Evolutionary conservation across 2,329 filamentous ascomycete genomes (phyloP), one percentile per base, ranked within the genome.

Genomic region (Alternaria arborescens): DNA sequence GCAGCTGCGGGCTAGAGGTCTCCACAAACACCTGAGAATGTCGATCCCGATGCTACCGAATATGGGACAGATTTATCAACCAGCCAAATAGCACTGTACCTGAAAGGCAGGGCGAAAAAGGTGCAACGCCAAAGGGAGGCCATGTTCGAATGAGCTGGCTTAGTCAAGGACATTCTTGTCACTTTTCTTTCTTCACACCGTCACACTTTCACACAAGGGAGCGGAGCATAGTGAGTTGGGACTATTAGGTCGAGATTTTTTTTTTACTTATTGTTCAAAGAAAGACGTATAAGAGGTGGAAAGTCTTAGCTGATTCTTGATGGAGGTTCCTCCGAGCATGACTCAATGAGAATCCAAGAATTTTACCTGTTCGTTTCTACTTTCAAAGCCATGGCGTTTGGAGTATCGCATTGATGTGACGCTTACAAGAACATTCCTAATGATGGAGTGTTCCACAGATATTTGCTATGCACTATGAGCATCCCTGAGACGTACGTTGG

Each of bases 1-100:
- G 71, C 66, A 41, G 74, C 68, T 26, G 75, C 64, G 11, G 69
- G 65, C 43, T 71, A 70, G 65, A 56, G 16, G 32, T 46, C 22
- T 38, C 50, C 20, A 18, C 43, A 48, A 28, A 24, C 24, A 20
- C 20, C 24, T 8, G 20, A 6, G 20, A 20, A 20, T 16, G 14
- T 16, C 6, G 20, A 24, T 7, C 40, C 40, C 8, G 8, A 12
- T 24, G 12, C 18, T 42, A 42, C 20, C 20, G 40, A 14, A 24
- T 10, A 20, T 42, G 20, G 40, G 18, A 3, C 12, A 42, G 40
- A 30, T 30, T 30, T 11, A 20, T 7, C 11, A 11, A 20, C 11
- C 8, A 50, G 32, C 30, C 18, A 14, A 22, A 42, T 41, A 42
- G 14, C 7, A 42, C 12, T 14, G 40, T 42, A 16, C 14, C 20